These are phyloP conservation scores for Zasmidium cellare DNA, from an alignment of 2,329 filamentous ascomycete genomes.

Conservation along the genomic window DNA sequence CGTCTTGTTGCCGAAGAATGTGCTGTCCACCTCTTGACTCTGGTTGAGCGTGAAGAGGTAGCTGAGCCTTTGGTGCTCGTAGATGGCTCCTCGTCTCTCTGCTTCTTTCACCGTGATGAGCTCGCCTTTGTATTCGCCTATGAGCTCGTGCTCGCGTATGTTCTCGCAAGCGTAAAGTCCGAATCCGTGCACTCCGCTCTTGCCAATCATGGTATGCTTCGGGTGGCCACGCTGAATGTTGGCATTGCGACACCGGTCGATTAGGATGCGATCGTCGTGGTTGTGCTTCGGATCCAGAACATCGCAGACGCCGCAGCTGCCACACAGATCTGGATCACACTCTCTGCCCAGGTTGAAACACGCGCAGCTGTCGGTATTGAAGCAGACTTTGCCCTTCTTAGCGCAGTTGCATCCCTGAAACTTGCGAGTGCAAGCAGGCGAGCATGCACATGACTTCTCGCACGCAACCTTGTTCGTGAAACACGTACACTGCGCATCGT, in stretches of 20 bases:
- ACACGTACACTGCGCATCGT: conserved; percentile 62
- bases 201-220: conserved; percentile 67
- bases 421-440: conserved; percentile 56
- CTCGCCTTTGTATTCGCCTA: conserved; percentile 81
- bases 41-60: conserved; percentile 59
- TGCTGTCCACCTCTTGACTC: conserved; percentile 65
- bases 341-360: conserved; percentile 73
- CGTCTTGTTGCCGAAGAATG: conserved; percentile 75
- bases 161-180: conserved; percentile 72
- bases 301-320: conserved; percentile 66
- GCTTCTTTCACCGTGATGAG: conserved; percentile 70
- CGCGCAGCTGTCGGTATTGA: conserved; percentile 55
- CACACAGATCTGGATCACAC: conserved; percentile 76
- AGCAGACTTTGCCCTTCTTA: conserved; percentile 46
- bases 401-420: conserved; percentile 46
- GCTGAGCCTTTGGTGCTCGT: conserved; percentile 61
- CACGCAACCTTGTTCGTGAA: conserved; percentile 63
- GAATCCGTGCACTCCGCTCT: conserved; percentile 72
- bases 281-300: conserved; percentile 69
- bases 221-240: conserved; percentile 66
- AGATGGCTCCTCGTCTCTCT: conserved; percentile 67
- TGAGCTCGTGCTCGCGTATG: conserved; percentile 67
- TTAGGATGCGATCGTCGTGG: conserved; percentile 57
- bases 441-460: conserved; percentile 71
- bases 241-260: conserved; percentile 69